Base-by-base conservation (phyloP, 2,329 filamentous ascomycete genomes). In the Epichloe uncinata region DNA sequence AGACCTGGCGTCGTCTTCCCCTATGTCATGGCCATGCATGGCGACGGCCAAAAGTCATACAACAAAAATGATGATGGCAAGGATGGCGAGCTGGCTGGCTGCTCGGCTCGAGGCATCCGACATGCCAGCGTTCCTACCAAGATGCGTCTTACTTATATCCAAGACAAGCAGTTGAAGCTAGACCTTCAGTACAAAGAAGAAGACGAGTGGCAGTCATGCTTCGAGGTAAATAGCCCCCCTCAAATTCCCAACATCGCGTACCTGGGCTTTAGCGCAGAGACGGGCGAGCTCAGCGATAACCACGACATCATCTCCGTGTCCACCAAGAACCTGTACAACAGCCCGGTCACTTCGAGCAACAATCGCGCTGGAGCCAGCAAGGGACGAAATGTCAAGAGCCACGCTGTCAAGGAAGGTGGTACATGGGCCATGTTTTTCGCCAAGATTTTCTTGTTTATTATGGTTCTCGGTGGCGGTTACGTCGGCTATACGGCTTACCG, bases 21-120 rank as follows among this genome's bases (percentile, higher is more conserved):
- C 47, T 96, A 95, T 64, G 85, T 98, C 61, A 96, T 97, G 90
- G 91, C 90, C 55, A 97, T 97, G 93, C 75, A 89, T 58, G 93
- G 93, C 53, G 93, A 98, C 66, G 91, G 93, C 54, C 74, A 88
- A 64, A 95, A 85, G 6, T 66, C 74, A 13, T 98, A 98, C 70
- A 89, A 97, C 73, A 89, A 96, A 72, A 82, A 83, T 60, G 90
- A 90, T 61, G 93, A 98, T 62, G 93, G 93, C 64, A 97, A 96
- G 75, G 78, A 81, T 51, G 89, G 87, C 60, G 93, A 98, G 70
- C 74, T 96, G 54, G 90, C 89, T 48, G 93, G 93, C 52, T 98
- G 93, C 74, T 96, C 91, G 69, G 91, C 90, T 51, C 82, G 93
- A 53, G 91, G 91, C 55, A 81, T 98, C 58, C 86, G 93, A 60